These are phyloP conservation scores for Pelargonium citronellum DNA, from an alignment of 441 rosid species.

Conservation along the genomic window DNA sequence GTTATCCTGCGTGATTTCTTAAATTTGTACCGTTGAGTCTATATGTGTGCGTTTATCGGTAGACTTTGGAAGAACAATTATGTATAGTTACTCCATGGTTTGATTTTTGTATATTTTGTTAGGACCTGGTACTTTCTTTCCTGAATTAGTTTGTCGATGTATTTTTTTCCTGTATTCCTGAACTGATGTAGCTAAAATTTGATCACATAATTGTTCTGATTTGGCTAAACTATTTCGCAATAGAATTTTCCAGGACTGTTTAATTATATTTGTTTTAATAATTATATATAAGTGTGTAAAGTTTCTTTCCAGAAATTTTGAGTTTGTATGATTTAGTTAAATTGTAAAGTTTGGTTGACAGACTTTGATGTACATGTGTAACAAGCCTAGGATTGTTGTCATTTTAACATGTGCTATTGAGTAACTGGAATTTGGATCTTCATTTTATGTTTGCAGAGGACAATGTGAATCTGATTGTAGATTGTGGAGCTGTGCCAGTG, in stretches of 20 bases:
- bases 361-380: neutral
- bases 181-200: neutral
- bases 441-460: conserved; percentile 18
- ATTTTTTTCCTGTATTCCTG: neutral
- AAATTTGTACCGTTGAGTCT: neutral
- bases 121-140: neutral
- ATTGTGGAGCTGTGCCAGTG: conserved; percentile 26
- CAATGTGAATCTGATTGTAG: conserved; percentile 25
- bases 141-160: neutral
- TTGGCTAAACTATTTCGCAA: neutral
- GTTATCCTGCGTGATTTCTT: neutral
- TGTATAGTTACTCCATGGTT: neutral
- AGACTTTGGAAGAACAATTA: neutral
- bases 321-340: neutral
- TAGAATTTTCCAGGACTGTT: no score
- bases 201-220: neutral
- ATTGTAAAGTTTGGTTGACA: neutral
- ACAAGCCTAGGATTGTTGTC: neutral
- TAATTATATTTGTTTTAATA: no score
- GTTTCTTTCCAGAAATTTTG: neutral
- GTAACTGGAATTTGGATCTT: neutral
- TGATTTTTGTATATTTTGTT: neutral
- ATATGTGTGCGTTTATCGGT: neutral
- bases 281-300: no score
- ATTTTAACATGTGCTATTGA: neutral